These are phyloP conservation scores for Sonneratia alba DNA, from an alignment of 345 rosid genomes.

Conservation along the genomic window DNA sequence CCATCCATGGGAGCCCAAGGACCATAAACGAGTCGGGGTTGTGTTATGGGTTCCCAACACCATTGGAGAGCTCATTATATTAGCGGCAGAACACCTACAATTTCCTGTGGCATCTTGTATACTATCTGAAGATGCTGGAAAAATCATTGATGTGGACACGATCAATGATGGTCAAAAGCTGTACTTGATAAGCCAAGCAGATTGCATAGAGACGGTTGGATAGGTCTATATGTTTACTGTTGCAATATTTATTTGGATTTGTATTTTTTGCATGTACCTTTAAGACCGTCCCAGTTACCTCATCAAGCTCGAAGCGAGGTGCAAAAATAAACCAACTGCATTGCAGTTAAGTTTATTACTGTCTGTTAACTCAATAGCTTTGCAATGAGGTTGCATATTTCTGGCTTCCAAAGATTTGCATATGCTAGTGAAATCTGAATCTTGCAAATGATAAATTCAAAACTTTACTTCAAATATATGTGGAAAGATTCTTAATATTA, in stretches of 20 bases:
- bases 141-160: conserved; percentile 55
- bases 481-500: no score
- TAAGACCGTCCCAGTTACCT: background rate
- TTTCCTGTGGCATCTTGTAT: conserved; percentile 28
- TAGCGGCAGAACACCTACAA: conserved; percentile 42
- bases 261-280: background rate
- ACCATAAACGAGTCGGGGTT: conserved; percentile 44
- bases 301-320: background rate
- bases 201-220: conserved; percentile 3
- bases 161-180: conserved; percentile 63
- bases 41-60: conserved; percentile 58
- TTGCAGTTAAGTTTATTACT: background rate
- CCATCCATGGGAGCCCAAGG: conserved; percentile 46
- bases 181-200: conserved; percentile 40
- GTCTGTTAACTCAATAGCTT: no score
- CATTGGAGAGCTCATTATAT: conserved; percentile 43
- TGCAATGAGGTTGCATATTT: no score
- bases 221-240: background rate
- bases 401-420: no score
- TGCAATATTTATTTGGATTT: background rate
- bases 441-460: no score
- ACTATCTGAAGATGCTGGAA: conserved; percentile 64
- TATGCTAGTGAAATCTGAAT: no score
- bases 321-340: background rate
- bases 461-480: no score